Conservation (phyloP, 371 early-diverging fungal genomes). For the Apophysomyces elegans region DNA sequence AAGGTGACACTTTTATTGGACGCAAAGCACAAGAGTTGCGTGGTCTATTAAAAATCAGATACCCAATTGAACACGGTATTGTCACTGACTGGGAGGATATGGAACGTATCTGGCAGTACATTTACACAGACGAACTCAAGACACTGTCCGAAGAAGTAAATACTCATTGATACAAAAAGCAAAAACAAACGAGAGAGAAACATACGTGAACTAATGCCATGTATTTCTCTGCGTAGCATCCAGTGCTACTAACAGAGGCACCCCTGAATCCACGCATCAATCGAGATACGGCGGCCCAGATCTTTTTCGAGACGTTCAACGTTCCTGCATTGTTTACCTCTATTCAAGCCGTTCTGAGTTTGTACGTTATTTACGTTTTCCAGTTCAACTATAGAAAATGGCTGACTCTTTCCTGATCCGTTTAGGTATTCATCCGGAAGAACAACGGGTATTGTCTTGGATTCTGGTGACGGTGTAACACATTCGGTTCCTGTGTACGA, state of each 20-base stretch:
- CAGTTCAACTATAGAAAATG: background rate
- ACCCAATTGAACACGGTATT: constrained; percentile 96
- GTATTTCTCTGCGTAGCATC: constrained; percentile 66
- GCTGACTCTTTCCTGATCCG: background rate
- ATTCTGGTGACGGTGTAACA: constrained; percentile 94
- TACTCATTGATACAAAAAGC: background rate
- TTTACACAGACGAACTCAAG: constrained; percentile 93
- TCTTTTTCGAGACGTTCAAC: constrained; percentile 97
- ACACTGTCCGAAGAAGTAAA: constrained; percentile 1
- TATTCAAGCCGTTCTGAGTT: constrained; percentile 94
- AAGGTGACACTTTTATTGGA: constrained; percentile 94
- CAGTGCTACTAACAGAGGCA: constrained; percentile 94
- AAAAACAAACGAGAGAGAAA: background rate
- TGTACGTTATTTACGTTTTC: constrained; percentile 50
- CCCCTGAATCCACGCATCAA: constrained; percentile 90
- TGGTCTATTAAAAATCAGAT: constrained; percentile 88
- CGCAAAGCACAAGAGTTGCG: constrained; percentile 92
- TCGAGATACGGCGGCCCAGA: constrained; percentile 91
- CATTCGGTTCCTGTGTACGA: constrained; percentile 96
- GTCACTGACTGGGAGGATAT: constrained; percentile 97
- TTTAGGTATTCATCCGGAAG: constrained; percentile 88
- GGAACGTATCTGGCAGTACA: constrained; percentile 96
- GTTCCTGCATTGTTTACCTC: constrained; percentile 94
- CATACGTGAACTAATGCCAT: background rate
- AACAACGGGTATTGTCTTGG: constrained; percentile 95